phyloP scores from a whole-genome alignment of 257 asterid species.

The Gentiana dahurica region DNA sequence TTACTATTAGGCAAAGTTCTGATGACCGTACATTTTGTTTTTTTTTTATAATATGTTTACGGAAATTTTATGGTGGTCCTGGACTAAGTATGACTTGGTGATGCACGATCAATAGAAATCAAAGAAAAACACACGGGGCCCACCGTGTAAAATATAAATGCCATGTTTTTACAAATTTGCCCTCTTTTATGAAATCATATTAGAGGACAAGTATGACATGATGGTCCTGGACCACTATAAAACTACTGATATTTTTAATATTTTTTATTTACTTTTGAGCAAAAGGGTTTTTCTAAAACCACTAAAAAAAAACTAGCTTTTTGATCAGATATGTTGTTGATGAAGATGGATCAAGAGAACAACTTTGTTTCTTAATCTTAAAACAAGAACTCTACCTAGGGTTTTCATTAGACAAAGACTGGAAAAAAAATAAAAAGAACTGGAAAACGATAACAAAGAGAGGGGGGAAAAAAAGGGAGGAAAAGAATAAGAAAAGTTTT shows the following conservation, averaged over 20 bases:
- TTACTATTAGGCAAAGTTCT: too few relatives aligned
- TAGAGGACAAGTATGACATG: neutral
- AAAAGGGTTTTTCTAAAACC: slow-evolving; percentile 4
- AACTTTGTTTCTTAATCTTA: neutral
- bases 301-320: neutral
- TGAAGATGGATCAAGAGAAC: neutral
- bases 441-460: neutral
- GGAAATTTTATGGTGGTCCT: too few relatives aligned
- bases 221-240: too few relatives aligned
- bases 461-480: neutral
- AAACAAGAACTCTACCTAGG: slow-evolving; percentile 22
- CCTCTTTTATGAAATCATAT: slow-evolving; percentile 4
- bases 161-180: too few relatives aligned
- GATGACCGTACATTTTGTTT: too few relatives aligned
- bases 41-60: too few relatives aligned
- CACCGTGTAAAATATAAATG: too few relatives aligned
- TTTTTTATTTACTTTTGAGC: slow-evolving; percentile 1
- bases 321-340: too few relatives aligned
- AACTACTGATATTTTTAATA: neutral
- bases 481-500: neutral
- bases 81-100: too few relatives aligned
- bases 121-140: too few relatives aligned
- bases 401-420: slow-evolving; percentile 13
- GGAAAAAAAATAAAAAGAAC: neutral
- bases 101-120: too few relatives aligned